Base-by-base conservation (phyloP, 176 grass and related monocot species). In the Cenchrus americanus region DNA sequence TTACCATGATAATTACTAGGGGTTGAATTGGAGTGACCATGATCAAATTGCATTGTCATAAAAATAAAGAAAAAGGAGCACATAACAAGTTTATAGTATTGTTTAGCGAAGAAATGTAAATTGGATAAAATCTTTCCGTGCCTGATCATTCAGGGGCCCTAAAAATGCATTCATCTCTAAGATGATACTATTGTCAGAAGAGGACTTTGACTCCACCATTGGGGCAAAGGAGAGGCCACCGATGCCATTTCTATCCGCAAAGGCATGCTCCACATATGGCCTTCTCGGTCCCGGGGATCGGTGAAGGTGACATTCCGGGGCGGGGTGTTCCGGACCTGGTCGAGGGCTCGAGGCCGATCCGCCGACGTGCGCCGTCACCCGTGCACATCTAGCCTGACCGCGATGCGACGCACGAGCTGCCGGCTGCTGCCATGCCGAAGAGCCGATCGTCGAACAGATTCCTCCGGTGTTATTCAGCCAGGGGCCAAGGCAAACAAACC, bases 301-400 rank as follows among this genome's bases (percentile, higher is more conserved):
- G 52, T 62, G 86, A 47, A 88, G 73, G 80, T 32, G 62, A 34
- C 12, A 83, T 64, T 51, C 58, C 55, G 70, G 86, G 86, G 51
- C 49, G 73, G 80, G 64, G 59, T 8, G 21, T 19, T 50, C 81
- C 21, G 7, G 64, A 71, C 46, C 74, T 60, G 53, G 42, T 37
- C n/a, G 26, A n/a, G 62, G 62, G 53, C 26, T 37, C n/a, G 26
- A n/a, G 62, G 62, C 62, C 9, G 26, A 55, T 68, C 66, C 21
- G 9, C 37, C 41, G 42, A 22, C 67, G 67, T 23, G 68, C 19
- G 7, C 8, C 43, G 43, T 44, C 34, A 37, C 19, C 40, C 19
- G 21, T 14, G 22, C 69, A 50, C 22, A 50, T 48, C 78, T 47
- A 10, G 26, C 62, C 62, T 14, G 54, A 50, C 19, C 52, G 52